Evolutionary conservation across 1,284 basidiomycete species (phyloP), one percentile per base, ranked within the genome.

Genomic region (Pseudozyma sp.): DNA sequence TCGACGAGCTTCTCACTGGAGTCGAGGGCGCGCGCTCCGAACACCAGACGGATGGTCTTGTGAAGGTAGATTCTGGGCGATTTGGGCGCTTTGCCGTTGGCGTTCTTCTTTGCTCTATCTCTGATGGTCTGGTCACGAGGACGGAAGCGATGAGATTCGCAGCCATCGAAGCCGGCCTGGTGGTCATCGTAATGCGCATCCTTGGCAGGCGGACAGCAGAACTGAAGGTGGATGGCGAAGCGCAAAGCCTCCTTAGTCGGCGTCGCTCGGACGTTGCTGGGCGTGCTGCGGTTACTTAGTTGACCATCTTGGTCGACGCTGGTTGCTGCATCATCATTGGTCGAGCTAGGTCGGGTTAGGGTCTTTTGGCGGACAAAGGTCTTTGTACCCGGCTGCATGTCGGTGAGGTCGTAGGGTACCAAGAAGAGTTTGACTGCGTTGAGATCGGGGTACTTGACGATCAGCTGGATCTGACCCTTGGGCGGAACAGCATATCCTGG

Each of bases 401-500:
- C 74, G 5, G 82, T 76, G 10, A 88, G 79, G 66, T 88, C 87
- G 68, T 88, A 88, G 0, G 87, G 86, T 4, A 88, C 75, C 2
- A 88, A 76, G 63, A 88, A 88, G 10, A 87, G 85, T 75, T 87
- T 87, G 75, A 87, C 77, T 0, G 87, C 84, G 29, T 82, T 77
- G 44, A 69, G 60, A 30, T 82, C 80, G 3, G 85, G 79, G 30
- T 86, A 87, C 77, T 87, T 87, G 79, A 88, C 80, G 30, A 88
- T 81, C 9, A 88, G 80, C 77, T 88, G 87, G 8, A 88, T 74
- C 65, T 87, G 87, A n/a, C 87, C 87, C 29, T 85, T 77, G 0
- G 82, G 82, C 0, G 87, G 86, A 6, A 88, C 82, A 33, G 84
- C 80, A 66, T 87, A 88, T 14, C 87, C 87, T 0, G 87, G 87